Evolutionary conservation across 306 rosid species (phyloP).

Genomic region (Spatholobus suberectus): DNA sequence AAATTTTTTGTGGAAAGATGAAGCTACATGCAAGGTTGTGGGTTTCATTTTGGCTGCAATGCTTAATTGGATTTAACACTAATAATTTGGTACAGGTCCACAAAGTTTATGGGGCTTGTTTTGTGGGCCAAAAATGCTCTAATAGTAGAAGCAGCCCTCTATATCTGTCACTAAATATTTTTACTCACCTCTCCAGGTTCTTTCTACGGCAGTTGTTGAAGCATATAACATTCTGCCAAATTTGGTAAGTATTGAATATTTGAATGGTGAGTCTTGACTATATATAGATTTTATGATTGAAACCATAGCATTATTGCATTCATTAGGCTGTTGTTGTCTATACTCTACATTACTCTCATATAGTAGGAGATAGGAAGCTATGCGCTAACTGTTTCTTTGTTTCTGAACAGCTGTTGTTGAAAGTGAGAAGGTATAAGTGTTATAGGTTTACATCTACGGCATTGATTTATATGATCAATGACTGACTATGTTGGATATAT

Average conservation of each 20-base stretch:
- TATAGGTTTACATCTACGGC: not conserved
- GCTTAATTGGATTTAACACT: not conserved
- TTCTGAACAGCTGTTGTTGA: slow-evolving; percentile 28
- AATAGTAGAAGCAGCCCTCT: not conserved
- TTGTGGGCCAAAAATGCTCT: slow-evolving; percentile 1
- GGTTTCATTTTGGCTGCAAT: not conserved
- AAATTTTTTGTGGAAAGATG: not conserved
- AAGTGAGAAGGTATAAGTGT: not conserved
- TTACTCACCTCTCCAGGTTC: slow-evolving; percentile 48
- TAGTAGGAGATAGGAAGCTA: slow-evolving; percentile 13
- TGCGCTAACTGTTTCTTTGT: not conserved
- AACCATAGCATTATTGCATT: not conserved
- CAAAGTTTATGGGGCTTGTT: not conserved
- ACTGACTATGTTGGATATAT: not conserved
- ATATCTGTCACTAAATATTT: slow-evolving; percentile 31
- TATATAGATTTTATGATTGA: slow-evolving; percentile 9
- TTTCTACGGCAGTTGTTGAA: slow-evolving; percentile 73
- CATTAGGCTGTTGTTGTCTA: slow-evolving; percentile 19
- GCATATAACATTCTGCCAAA: slow-evolving; percentile 84
- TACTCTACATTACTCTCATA: not conserved
- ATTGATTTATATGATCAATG: slow-evolving; percentile 7
- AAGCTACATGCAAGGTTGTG: not conserved
- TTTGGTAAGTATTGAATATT: slow-evolving; percentile 61
- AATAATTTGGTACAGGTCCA: slow-evolving; percentile 3
- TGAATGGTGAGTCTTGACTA: slow-evolving; percentile 16